Evolutionary conservation across 495 filamentous ascomycete genomes (phyloP), one percentile per base, ranked within the genome.

Genomic region (Penicillium bialowiezense): DNA sequence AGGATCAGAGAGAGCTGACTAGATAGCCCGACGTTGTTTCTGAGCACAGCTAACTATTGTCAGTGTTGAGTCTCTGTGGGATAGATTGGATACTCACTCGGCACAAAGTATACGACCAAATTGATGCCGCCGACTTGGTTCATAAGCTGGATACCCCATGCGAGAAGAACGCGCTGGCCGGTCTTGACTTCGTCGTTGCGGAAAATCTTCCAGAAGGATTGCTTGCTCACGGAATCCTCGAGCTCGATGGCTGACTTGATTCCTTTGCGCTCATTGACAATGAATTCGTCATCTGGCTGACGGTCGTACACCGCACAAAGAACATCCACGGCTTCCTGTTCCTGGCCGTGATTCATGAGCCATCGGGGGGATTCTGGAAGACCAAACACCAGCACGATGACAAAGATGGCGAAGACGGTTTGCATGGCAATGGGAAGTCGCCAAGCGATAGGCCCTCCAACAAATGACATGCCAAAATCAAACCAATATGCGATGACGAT

Each of bases 111-210:
- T 74, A 74, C 75, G 28, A 83, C 67, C 46, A 82, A 64, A 46
- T 81, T 82, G 26, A 76, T 72, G 15, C 80, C 81, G 2, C 55
- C 52, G 12, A 69, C 50, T 32, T 80, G 74, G 55, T 80, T 71
- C 74, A 77, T 73, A 46, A 75, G 65, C 55, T 80, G 65, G 31
- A 75, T 68, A 35, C 65, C 70, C 54, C 74, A 77, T 0, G 77
- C 79, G 7, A 85, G 72, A 38, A 77, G 55, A 28, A 80, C 75
- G 50, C 80, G 65, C 40, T 74, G 54, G 20, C 78, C 69, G n/a
- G 80, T 79, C 49, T 77, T 70, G 20, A 79, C 69, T 40, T 73
- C 65, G 32, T 82, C 78, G 24, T 62, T 58, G 48, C 70, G 71
- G 45, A 84, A 68, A 10, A 81, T 59, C 48, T 75, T 65, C 24